phyloP scores from a whole-genome alignment of 2,329 filamentous ascomycete species.

The Coniochaeta prunicola region DNA sequence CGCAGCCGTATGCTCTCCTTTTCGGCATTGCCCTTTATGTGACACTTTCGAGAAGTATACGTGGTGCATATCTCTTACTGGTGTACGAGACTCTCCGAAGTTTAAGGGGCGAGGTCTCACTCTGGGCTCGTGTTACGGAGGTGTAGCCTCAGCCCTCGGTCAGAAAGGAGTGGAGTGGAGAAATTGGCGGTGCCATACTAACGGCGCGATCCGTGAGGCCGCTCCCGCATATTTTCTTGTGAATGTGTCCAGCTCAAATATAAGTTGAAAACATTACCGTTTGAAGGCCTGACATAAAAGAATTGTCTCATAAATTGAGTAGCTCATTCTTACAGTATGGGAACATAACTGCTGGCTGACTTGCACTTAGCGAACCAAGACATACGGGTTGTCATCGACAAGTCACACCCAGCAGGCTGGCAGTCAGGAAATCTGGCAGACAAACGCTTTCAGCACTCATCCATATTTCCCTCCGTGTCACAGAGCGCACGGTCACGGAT shows the following conservation, averaged over 20 bases:
- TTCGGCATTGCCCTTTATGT: neutral
- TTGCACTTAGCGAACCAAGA: no score
- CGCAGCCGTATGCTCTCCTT: neutral
- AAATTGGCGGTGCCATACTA: constrained; percentile 6
- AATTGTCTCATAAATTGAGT: no score
- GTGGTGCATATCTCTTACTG: no score
- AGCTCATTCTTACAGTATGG: no score
- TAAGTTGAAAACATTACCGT: no score
- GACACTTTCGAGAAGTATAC: no score
- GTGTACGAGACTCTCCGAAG: neutral
- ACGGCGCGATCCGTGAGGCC: constrained; percentile 13
- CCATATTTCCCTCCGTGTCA: neutral
- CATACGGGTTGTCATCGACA: neutral
- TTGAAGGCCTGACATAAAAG: no score
- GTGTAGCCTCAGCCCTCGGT: neutral
- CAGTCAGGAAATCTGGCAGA: neutral
- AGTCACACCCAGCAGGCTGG: neutral
- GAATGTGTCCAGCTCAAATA: neutral
- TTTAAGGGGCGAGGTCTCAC: neutral
- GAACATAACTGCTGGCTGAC: no score
- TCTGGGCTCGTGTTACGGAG: neutral
- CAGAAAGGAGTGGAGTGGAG: constrained; percentile 1
- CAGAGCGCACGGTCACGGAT: neutral
- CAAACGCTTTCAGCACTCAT: neutral
- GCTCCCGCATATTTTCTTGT: constrained; percentile 4